Evolutionary conservation across 148 eudicot species (phyloP).

Genomic region (Rhododendron mucronatum): DNA sequence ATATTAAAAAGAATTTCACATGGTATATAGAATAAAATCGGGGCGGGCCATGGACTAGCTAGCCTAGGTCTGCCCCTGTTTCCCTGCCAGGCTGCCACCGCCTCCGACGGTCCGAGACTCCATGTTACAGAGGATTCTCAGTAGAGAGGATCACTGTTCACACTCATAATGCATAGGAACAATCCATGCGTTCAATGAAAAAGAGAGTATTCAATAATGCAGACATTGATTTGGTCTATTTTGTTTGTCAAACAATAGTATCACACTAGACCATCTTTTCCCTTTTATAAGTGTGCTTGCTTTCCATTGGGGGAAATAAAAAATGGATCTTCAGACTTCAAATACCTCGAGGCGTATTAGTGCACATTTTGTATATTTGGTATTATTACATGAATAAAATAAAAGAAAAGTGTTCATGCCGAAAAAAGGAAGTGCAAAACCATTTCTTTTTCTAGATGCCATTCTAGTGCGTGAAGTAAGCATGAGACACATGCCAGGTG

Average conservation of each 20-base stretch:
- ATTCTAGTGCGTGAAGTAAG: no score
- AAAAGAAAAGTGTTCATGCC: no score
- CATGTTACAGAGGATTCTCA: no score
- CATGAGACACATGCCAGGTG: no score
- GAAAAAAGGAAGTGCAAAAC: no score
- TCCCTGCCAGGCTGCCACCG: no score
- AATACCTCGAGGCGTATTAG: not conserved
- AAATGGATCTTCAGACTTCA: not conserved
- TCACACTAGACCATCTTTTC: not conserved
- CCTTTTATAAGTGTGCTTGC: not conserved
- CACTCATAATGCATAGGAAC: no score
- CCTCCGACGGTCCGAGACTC: no score
- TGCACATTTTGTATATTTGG: not conserved
- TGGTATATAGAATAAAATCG: not conserved
- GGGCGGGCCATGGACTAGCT: not conserved
- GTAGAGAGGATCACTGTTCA: no score
- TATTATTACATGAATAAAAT: no score
- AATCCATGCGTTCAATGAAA: not conserved
- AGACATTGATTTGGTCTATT: not conserved
- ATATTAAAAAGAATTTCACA: no score
- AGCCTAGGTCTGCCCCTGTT: not conserved
- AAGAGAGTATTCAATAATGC: not conserved
- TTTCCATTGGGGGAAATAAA: not conserved
- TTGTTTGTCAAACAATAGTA: not conserved
- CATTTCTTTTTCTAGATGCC: no score